A percentile compares a stretch with the other conserved stretches of the same genome.
Evolutionary conservation across 1,139 yeast species (phyloP).

Genomic region (Suhomyces choctaworum): DNA sequence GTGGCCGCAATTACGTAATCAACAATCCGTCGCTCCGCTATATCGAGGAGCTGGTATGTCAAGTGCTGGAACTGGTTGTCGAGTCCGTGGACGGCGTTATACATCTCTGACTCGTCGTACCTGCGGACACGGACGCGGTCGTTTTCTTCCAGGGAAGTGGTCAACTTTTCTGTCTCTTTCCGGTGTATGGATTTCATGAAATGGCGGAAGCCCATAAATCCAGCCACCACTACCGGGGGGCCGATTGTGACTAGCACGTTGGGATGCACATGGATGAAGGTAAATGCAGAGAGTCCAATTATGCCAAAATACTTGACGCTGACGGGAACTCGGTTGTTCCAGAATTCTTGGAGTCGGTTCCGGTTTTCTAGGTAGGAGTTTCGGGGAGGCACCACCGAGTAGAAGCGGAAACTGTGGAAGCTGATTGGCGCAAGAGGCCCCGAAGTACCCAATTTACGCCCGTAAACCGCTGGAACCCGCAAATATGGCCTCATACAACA

Average conservation of each 20-base stretch:
- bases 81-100: conserved; percentile 35
- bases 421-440: too few relatives aligned
- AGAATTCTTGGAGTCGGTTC: conserved; percentile 26
- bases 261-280: conserved; percentile 41
- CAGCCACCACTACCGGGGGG: conserved; percentile 37
- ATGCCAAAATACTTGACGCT: conserved; percentile 32
- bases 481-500: too few relatives aligned
- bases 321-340: conserved; percentile 32
- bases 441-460: too few relatives aligned
- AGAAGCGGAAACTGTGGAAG: too few relatives aligned
- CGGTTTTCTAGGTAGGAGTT: conserved; percentile 32
- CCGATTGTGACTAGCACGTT: conserved; percentile 34
- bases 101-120: conserved; percentile 37
- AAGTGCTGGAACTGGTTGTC: conserved; percentile 43
- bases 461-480: too few relatives aligned
- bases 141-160: conserved; percentile 10
- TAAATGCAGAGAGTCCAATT: conserved; percentile 27
- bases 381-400: conserved; percentile 28
- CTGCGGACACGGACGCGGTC: conserved; percentile 25
- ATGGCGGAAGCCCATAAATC: conserved; percentile 26
- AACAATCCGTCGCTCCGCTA: conserved; percentile 27
- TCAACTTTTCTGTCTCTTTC: conserved; percentile 14
- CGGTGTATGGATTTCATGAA: conserved; percentile 19
- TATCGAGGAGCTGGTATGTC: conserved; percentile 29
- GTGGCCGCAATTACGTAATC: conserved; percentile 13